phyloP scores from a whole-genome alignment of 331 rosid species.

The Malus hybrid region DNA sequence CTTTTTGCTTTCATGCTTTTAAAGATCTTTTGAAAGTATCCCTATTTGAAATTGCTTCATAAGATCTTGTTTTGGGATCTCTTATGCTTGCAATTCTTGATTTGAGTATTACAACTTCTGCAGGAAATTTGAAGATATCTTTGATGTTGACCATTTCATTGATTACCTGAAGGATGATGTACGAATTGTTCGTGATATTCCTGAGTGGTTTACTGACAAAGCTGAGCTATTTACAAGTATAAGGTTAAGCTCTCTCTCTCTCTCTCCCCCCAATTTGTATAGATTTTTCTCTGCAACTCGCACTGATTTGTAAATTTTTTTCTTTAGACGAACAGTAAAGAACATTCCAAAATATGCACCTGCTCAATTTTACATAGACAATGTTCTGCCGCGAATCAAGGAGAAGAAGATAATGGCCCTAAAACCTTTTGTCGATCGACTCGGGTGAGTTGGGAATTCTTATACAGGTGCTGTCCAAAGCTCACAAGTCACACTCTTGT shows the following conservation, averaged over 20 bases:
- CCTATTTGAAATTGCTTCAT: neutral
- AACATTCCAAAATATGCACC: constrained; percentile 98
- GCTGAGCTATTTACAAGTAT: constrained; percentile 84
- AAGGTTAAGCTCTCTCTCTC: constrained; percentile 47
- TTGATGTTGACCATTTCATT: constrained; percentile 97
- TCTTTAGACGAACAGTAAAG: constrained; percentile 88
- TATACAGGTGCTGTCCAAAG: neutral
- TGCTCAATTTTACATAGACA: constrained; percentile 92
- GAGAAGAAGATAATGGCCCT: constrained; percentile 99
- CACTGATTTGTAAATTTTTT: constrained; percentile 23
- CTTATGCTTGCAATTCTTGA: neutral
- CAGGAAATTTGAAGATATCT: constrained; percentile 98
- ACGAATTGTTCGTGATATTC: constrained; percentile 90
- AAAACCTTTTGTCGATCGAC: constrained; percentile 98
- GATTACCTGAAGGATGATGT: constrained; percentile 92
- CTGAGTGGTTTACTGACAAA: constrained; percentile 97
- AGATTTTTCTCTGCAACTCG: constrained; percentile 10
- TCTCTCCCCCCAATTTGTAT: neutral
- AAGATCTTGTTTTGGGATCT: neutral
- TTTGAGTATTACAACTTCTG: constrained; percentile 10
- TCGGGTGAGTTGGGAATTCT: constrained; percentile 58
- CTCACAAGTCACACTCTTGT: neutral
- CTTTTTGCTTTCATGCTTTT: neutral
- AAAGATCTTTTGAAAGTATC: neutral
- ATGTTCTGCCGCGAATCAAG: constrained; percentile 96